Evolutionary conservation across 208 protist species (phyloP).

Genomic region (Crithidia mellificae): DNA sequence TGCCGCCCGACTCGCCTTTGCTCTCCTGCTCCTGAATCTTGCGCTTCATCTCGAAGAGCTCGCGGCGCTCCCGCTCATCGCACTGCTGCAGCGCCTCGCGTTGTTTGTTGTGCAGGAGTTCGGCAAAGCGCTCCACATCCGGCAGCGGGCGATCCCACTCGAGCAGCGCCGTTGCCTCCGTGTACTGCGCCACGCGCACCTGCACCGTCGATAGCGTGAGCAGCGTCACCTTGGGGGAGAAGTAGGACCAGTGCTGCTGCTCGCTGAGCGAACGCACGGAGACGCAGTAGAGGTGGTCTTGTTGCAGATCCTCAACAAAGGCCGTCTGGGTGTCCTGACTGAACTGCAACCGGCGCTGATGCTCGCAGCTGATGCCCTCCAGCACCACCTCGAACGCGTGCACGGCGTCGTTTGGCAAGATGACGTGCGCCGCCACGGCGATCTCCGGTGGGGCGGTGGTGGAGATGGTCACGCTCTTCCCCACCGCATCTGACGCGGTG

Average conservation of each 20-base stretch:
- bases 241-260: slow-evolving; percentile 83
- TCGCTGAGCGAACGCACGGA: slow-evolving; percentile 78
- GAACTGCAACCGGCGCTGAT: slow-evolving; percentile 55
- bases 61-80: slow-evolving; percentile 77
- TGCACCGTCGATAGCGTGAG: slow-evolving; percentile 77
- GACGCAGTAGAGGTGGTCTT: slow-evolving; percentile 84
- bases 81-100: slow-evolving; percentile 65
- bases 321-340: slow-evolving; percentile 50
- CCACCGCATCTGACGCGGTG: neutral
- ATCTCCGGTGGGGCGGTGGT: neutral
- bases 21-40: slow-evolving; percentile 77
- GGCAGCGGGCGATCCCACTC: slow-evolving; percentile 66
- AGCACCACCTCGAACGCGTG: slow-evolving; percentile 77
- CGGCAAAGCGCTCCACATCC: slow-evolving; percentile 48
- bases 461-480: slow-evolving; percentile 6
- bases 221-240: slow-evolving; percentile 78
- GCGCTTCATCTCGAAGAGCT: slow-evolving; percentile 84
- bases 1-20: slow-evolving; percentile 40
- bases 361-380: slow-evolving; percentile 62
- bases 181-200: slow-evolving; percentile 57
- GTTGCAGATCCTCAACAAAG: slow-evolving; percentile 60
- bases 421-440: slow-evolving; percentile 36
- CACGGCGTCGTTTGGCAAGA: slow-evolving; percentile 77
- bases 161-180: slow-evolving; percentile 68
- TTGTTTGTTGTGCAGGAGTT: slow-evolving; percentile 48